Evolutionary conservation across 345 rosid genomes (phyloP).

Genomic region (Pugionium dolabratum): DNA sequence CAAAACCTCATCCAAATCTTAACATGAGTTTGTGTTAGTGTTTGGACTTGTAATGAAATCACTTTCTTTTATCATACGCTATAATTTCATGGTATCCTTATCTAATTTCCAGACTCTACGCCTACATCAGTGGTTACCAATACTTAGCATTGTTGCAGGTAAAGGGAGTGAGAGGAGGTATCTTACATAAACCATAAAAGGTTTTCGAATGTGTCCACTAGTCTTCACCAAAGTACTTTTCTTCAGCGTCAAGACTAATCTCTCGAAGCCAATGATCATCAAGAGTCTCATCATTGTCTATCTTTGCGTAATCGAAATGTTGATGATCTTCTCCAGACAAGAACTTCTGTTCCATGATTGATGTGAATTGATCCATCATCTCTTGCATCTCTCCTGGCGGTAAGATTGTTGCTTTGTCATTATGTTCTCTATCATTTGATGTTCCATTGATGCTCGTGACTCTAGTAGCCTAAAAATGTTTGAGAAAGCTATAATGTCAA

Average conservation of each 20-base stretch:
- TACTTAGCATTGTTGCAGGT: background rate
- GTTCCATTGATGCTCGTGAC: background rate
- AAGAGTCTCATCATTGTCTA: slow-evolving; percentile 76
- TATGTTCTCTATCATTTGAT: slow-evolving; percentile 17
- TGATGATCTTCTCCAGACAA: slow-evolving; percentile 82
- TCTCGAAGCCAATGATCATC: slow-evolving; percentile 96
- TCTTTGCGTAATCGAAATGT: slow-evolving; percentile 84
- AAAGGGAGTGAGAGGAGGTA: background rate
- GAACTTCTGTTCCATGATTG: slow-evolving; percentile 87
- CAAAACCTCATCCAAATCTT: background rate
- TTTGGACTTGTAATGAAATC: background rate
- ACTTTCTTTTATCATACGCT: background rate
- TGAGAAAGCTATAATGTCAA: background rate
- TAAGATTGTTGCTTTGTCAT: slow-evolving; percentile 34
- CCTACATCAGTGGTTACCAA: background rate
- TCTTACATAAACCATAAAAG: slow-evolving; percentile 5
- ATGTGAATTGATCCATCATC: slow-evolving; percentile 78
- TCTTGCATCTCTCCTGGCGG: slow-evolving; percentile 74
- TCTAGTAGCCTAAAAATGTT: slow-evolving; percentile 26
- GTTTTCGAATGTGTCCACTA: background rate
- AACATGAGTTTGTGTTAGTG: background rate
- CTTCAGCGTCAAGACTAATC: slow-evolving; percentile 81
- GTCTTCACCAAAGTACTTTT: slow-evolving; percentile 75
- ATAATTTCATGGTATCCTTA: background rate
- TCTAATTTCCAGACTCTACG: background rate